A percentile compares a stretch with the other conserved stretches of the same genome.
These are phyloP conservation scores for Ogataea hybrid DNA, from an alignment of 1,139 yeast species.

Conservation along the genomic window DNA sequence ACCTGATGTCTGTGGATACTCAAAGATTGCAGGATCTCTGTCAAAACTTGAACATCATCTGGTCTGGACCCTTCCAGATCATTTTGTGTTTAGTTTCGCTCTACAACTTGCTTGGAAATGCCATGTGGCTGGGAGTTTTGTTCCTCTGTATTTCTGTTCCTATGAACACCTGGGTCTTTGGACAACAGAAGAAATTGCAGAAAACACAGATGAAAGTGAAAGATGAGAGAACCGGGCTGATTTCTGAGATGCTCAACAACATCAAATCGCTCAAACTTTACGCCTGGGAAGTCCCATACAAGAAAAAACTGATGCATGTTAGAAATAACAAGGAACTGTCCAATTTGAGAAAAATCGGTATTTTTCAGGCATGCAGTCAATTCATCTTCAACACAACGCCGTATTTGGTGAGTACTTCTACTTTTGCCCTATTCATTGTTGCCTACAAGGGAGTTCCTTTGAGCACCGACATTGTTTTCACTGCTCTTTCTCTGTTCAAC, in stretches of 20 bases:
- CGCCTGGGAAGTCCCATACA: constrained; percentile 93
- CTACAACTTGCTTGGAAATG: constrained; percentile 73
- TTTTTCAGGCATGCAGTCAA: constrained; percentile 67
- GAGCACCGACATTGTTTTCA: constrained; percentile 91
- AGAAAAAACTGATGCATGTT: constrained; percentile 66
- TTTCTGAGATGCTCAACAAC: constrained; percentile 85
- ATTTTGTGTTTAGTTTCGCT: constrained; percentile 73
- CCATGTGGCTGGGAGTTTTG: constrained; percentile 97
- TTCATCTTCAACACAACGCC: constrained; percentile 91
- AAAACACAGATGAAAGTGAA: constrained; percentile 68
- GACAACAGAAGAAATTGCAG: constrained; percentile 73
- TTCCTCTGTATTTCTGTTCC: constrained; percentile 87
- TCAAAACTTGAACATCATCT: constrained; percentile 80
- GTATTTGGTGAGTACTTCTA: constrained; percentile 84
- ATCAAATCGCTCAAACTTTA: constrained; percentile 90
- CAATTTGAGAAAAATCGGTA: constrained; percentile 75
- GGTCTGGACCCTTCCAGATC: constrained; percentile 98
- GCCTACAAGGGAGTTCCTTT: constrained; percentile 63
- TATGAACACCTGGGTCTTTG: constrained; percentile 71
- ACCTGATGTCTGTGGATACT: constrained; percentile 94
- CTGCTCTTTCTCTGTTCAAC: constrained; percentile 86
- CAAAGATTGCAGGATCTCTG: constrained; percentile 90
- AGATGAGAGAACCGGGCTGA: constrained; percentile 67
- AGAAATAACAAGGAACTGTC: constrained; percentile 87
- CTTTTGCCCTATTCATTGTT: constrained; percentile 79